These are phyloP conservation scores for Viridothelium virens DNA, from an alignment of 495 filamentous ascomycete genomes.

Conservation along the genomic window DNA sequence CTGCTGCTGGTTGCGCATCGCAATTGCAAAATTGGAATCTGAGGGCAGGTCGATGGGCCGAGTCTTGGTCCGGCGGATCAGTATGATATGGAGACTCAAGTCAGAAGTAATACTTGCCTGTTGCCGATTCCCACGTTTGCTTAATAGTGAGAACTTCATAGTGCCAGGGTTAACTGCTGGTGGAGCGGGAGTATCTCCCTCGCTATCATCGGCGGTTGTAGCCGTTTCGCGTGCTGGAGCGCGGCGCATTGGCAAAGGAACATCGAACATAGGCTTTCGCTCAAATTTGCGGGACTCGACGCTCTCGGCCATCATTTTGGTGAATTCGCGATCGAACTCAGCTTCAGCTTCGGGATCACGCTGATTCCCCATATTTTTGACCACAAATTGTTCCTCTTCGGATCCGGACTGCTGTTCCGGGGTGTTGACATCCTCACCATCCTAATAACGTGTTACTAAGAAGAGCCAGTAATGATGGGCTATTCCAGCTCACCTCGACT, in stretches of 20 bases:
- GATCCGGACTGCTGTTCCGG: constrained; percentile 49
- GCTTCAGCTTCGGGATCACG: constrained; percentile 90
- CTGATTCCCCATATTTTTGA: constrained; percentile 81
- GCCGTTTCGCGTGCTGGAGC: constrained; percentile 50
- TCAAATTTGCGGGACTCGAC: constrained; percentile 90
- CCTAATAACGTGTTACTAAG: constrained; percentile 24
- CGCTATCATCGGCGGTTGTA: constrained; percentile 43
- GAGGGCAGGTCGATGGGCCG: constrained; percentile 90
- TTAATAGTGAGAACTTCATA: constrained; percentile 94
- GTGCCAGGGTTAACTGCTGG: constrained; percentile 42
- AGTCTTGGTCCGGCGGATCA: constrained; percentile 50
- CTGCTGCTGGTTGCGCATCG: constrained; percentile 90
- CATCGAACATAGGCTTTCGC: constrained; percentile 86
- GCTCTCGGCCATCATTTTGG: constrained; percentile 98
- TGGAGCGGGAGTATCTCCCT: constrained; percentile 35
- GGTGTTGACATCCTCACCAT: constrained; percentile 28
- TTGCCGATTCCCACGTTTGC: constrained; percentile 91
- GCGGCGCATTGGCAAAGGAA: constrained; percentile 81
- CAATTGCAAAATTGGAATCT: constrained; percentile 87
- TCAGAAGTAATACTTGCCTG: constrained; percentile 51
- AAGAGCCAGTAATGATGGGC: background rate
- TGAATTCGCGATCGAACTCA: constrained; percentile 95
- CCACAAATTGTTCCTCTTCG: constrained; percentile 76
- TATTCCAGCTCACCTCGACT: constrained; percentile 33
- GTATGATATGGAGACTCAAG: background rate